A percentile compares a stretch with the other conserved stretches of the same genome.
Evolutionary conservation across 2,329 filamentous ascomycete species (phyloP).

Genomic region (Alternaria infectoria): DNA sequence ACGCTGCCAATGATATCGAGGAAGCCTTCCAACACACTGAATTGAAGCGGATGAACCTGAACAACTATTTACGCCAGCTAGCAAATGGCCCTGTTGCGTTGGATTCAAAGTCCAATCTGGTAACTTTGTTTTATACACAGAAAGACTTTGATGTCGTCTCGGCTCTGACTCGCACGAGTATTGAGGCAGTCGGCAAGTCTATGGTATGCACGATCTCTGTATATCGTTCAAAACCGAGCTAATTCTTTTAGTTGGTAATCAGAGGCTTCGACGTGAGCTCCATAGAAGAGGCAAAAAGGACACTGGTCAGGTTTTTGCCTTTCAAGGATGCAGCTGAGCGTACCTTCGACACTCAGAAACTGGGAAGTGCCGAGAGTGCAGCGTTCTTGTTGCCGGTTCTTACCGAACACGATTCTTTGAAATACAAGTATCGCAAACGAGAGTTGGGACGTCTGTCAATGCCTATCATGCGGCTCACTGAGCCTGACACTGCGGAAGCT

Average conservation of each 20-base stretch:
- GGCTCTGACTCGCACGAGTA: slow-evolving; percentile 30
- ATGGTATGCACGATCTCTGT: slow-evolving; percentile 19
- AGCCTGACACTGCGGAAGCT: not conserved
- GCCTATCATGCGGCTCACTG: slow-evolving; percentile 13
- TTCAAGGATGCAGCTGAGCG: slow-evolving; percentile 15
- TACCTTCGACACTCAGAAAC: slow-evolving; percentile 26
- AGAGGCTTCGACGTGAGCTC: slow-evolving; percentile 31
- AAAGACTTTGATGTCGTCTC: slow-evolving; percentile 25
- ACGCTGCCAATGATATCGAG: slow-evolving; percentile 45
- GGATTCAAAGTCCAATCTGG: slow-evolving; percentile 7
- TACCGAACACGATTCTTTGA: slow-evolving; percentile 27
- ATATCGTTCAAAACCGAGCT: not conserved
- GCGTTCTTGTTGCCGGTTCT: slow-evolving; percentile 25
- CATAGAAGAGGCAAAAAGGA: slow-evolving; percentile 37
- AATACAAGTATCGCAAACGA: slow-evolving; percentile 25
- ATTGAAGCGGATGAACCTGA: slow-evolving; percentile 25
- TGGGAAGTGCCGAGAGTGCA: slow-evolving; percentile 16
- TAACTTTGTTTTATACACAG: slow-evolving; percentile 17
- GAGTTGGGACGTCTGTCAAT: slow-evolving; percentile 37
- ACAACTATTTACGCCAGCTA: slow-evolving; percentile 28
- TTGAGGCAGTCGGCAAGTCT: slow-evolving; percentile 22
- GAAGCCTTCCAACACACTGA: slow-evolving; percentile 25
- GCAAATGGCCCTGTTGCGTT: slow-evolving; percentile 2
- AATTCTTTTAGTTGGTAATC: slow-evolving; percentile 32
- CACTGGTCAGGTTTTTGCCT: slow-evolving; percentile 36